Base-by-base conservation (phyloP, 31 red algal genomes). In the Pterothamnion heteromorphum region DNA sequence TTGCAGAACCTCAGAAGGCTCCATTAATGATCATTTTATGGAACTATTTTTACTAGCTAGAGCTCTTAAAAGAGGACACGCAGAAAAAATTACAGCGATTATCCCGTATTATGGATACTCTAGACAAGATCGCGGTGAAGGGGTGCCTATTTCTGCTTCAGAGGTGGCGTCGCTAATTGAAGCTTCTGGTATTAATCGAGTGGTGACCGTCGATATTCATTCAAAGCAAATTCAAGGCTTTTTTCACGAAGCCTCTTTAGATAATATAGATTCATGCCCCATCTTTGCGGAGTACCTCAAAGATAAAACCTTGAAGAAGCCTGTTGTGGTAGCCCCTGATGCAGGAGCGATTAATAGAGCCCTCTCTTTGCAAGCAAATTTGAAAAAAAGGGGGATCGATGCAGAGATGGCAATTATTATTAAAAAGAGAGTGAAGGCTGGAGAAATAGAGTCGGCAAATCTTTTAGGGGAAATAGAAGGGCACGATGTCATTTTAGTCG, bases 321-420 rank as follows among this genome's bases (percentile, higher is more conserved):
- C 26, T 76, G 72, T 30, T 76, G 94, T 98, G 5, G 97, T 98
- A 18, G 94, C 94, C 3, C 97, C 97, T 4, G 97, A 98, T 71
- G 97, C 94, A 4, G 97, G 97, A 36, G 97, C 94, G 34, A 91
- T 98, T 80, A 94, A 95, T 78, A 91, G 97, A 43, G 97, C 97
- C 26, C 94, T 95, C 1, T 89, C 92, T 24, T 83, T 98, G 26
- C 95, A 95, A 36, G 96, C 95, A 39, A 80, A 86, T 44, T 85
- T 98, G 31, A 89, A 98, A 51, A 41, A 41, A 41, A 41, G 38
- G 38, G 38, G 38, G 38, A 41, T 41, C 38, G 94, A 76, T 32
- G 23, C 95, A 0, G 93, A 86, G 18, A 82, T 98, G 23, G 97
- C 97, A 35, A 96, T 98, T 39, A 98, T 98, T 44, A 94, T 96